Evolutionary conservation across 1,139 yeast species (phyloP).

Genomic region (Pichia sp.): DNA sequence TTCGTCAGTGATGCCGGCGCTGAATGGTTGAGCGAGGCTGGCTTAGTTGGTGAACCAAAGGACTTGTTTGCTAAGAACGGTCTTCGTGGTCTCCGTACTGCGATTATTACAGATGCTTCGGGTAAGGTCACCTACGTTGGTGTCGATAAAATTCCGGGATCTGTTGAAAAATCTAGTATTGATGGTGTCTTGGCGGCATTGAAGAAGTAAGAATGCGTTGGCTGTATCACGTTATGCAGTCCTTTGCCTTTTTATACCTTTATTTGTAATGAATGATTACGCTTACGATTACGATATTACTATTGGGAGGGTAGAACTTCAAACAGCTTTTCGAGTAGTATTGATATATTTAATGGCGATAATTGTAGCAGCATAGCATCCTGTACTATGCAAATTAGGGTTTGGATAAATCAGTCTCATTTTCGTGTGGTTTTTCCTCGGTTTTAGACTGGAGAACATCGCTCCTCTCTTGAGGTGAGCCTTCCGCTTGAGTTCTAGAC

Average conservation of each 20-base stretch:
- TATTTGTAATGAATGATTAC: too few species aligned
- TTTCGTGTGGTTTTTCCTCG: too few species aligned
- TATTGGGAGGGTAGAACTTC: too few species aligned
- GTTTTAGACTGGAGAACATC: too few species aligned
- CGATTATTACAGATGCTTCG: conserved; percentile 23
- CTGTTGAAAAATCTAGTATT: conserved; percentile 23
- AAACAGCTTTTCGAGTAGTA: too few species aligned
- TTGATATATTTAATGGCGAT: conserved; percentile 4
- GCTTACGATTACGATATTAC: too few species aligned
- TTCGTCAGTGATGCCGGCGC: conserved; percentile 64
- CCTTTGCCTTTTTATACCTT: too few species aligned
- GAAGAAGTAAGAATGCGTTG: too few species aligned
- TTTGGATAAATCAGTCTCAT: too few species aligned
- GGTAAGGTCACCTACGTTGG: conserved; percentile 62
- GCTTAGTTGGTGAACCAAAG: conserved; percentile 28
- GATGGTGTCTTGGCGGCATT: conserved; percentile 21
- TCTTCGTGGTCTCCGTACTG: conserved; percentile 16
- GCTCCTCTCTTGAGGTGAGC: too few species aligned
- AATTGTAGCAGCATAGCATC: background rate
- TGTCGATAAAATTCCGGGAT: conserved; percentile 48
- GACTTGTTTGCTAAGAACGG: conserved; percentile 53
- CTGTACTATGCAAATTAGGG: background rate
- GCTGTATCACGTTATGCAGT: too few species aligned
- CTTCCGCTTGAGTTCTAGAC: too few species aligned
- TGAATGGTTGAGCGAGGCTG: conserved; percentile 19